Evolutionary conservation across 305 asterid genomes (phyloP), one percentile per base, ranked within the genome.

Genomic region (Withania somnifera): DNA sequence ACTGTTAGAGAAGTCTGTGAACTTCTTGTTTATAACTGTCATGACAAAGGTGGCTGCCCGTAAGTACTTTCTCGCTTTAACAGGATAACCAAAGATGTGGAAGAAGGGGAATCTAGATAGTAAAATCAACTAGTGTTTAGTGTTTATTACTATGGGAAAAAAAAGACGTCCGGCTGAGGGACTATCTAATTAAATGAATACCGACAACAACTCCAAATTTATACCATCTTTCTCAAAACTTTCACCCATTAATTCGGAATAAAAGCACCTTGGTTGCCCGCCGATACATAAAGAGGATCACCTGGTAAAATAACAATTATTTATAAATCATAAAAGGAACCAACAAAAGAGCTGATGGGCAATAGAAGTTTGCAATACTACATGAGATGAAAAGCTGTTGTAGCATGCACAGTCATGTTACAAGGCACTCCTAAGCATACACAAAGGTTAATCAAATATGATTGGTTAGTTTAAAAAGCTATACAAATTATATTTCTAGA

Each of bases 241-340:
- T 90, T 89, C 93, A 83, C 88, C 90, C 30, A 84, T 61, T 57
- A 58, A 53, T 78, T 90, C 94, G 64, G 82, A 84, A 86, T 90
- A 84, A 36, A 86, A 84, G 85, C 84, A 81, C 87, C 85, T 86
- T 30, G 98, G 98, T 66, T 85, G 92, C 79, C 99, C 99, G 80
- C 91, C 95, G 87, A 84, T 86, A 85, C 81, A 85, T 96, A 96
- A 73, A 96, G 98, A 80, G 99, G 98, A 85, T 96, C 99, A 81
- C 94, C 99, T 94, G 91, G 79, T 47, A 73, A 73, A 42, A 73
- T 47, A 73, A 73, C 79, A 26, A 8, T 73, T 24, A 15, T n/a
- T 24, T 7, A 73, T 73, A 47, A 15, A 73, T 73, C 79, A 73
- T 24, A 24, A 50, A 73, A 73, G 60, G 79, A 73, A 36, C 77